phyloP scores from a whole-genome alignment of 176 grass and related monocot species.

The Typha latifolia region DNA sequence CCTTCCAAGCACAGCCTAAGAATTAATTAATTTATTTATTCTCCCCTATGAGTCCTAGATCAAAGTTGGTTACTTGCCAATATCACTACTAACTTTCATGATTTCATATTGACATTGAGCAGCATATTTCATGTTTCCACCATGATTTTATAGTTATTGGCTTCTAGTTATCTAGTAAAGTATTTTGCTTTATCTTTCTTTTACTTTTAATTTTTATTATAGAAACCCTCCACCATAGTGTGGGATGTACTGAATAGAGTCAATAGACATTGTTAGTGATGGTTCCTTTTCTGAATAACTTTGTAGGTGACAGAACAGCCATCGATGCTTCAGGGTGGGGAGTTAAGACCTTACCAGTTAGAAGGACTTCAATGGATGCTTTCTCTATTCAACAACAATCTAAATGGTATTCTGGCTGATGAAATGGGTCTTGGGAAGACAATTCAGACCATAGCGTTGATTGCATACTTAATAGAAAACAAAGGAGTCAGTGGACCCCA shows the following conservation, averaged over 20 bases:
- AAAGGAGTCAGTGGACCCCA: constrained; percentile 82
- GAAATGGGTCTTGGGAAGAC: constrained; percentile 98
- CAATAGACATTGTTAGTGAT: constrained; percentile 8
- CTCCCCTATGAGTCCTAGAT: too few species aligned
- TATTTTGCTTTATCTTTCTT: neutral
- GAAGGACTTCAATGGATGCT: constrained; percentile 73
- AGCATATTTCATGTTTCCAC: too few species aligned
- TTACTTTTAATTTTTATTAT: neutral
- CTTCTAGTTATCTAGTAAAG: neutral
- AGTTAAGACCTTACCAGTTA: constrained; percentile 77
- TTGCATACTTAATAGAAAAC: constrained; percentile 86
- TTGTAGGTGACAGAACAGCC: constrained; percentile 91
- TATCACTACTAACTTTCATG: too few species aligned
- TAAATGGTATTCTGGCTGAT: constrained; percentile 78
- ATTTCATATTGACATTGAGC: too few species aligned
- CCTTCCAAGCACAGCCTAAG: too few species aligned
- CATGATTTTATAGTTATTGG: too few species aligned
- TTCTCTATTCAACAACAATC: constrained; percentile 68
- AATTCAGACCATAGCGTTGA: constrained; percentile 91
- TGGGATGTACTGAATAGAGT: neutral
- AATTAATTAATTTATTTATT: too few species aligned
- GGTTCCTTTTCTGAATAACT: constrained; percentile 12
- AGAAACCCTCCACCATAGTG: neutral
- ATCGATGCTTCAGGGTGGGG: constrained; percentile 70
- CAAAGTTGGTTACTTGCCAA: too few species aligned